Evolutionary conservation across 2,329 filamentous ascomycete species (phyloP), one percentile per base, ranked within the genome.

Genomic region (Pestalotiopsis sp.): DNA sequence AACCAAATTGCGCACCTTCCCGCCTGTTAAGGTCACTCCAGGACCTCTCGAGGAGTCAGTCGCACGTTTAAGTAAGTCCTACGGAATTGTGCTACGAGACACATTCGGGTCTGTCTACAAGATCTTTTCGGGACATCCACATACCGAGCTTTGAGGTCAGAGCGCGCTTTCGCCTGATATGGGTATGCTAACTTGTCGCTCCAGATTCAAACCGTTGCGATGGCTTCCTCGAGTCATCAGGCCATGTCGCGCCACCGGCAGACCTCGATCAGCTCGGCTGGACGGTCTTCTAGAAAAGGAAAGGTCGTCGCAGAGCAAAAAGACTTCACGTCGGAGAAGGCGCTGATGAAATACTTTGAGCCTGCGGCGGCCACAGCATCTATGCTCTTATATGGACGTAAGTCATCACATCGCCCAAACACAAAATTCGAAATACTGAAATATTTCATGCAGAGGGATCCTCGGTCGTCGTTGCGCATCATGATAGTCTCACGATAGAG

Each of bases 401-500:
- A 68, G 77, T 79, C 17, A 7, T 61, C 60, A 31, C 67, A 41
- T 38, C 56, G 62, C 64, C 13, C 11, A 13, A 45, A 64, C 13
- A 14, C 14, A 20, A 25, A 52, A 27, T 4, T 38, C 23, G 31
- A 39, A 23, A 59, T 38, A 49, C 39, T 45, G 58, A 49, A 38
- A 36, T 5, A 52, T n/a, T 11, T 9, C 20, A 52, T 7, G 14
- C 69, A 79, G 77, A 98, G 79, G 92, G 93, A 39, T 91, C 90
- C 66, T 89, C 91, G 6, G 90, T 99, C 69, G 86, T 98, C 27
- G 96, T 94, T 79, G 90, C 95, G 39, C 94, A 97, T 76, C 95
- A 98, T 82, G 95, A 98, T 78, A 97, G 93, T 3, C 83, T 99
- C 67, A 93, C 92, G 20, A 91, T 98, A 73, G 95, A 98, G 77